Conservation (phyloP, 2,329 filamentous ascomycete genomes). For the Elsinoe necatrix region DNA sequence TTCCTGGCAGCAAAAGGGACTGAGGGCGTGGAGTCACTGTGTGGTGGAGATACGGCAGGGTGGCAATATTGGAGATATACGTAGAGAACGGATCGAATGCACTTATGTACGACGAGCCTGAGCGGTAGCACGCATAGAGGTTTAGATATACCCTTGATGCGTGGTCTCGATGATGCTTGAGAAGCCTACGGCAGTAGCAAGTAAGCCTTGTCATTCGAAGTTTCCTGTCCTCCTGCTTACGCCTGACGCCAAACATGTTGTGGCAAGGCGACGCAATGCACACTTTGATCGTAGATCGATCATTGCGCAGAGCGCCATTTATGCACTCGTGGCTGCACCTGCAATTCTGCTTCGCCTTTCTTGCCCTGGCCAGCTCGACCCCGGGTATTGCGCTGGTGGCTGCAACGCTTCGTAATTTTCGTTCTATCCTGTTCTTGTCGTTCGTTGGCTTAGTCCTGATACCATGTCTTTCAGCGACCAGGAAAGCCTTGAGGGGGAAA, state of each 20-base stretch:
- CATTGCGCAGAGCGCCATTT: no score
- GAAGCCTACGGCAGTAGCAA: neutral
- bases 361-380: neutral
- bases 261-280: neutral
- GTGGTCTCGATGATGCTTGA: neutral
- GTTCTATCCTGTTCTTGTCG: neutral
- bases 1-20: slow-evolving; percentile 77
- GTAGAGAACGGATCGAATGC: slow-evolving; percentile 18
- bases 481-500: slow-evolving; percentile 27
- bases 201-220: neutral
- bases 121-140: neutral
- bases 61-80: slow-evolving; percentile 31
- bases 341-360: neutral
- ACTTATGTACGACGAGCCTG: neutral
- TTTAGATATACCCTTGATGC: neutral
- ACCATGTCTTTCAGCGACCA: slow-evolving; percentile 21
- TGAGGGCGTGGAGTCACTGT: slow-evolving; percentile 77
- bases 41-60: slow-evolving; percentile 41
- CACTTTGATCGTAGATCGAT: neutral
- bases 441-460: neutral
- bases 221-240: neutral
- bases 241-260: neutral
- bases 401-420: no score
- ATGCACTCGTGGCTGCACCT: neutral
- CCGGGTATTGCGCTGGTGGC: neutral